These are phyloP conservation scores for Scytalidium sp. DNA, from an alignment of 2,329 filamentous ascomycete species.

Conservation along the genomic window DNA sequence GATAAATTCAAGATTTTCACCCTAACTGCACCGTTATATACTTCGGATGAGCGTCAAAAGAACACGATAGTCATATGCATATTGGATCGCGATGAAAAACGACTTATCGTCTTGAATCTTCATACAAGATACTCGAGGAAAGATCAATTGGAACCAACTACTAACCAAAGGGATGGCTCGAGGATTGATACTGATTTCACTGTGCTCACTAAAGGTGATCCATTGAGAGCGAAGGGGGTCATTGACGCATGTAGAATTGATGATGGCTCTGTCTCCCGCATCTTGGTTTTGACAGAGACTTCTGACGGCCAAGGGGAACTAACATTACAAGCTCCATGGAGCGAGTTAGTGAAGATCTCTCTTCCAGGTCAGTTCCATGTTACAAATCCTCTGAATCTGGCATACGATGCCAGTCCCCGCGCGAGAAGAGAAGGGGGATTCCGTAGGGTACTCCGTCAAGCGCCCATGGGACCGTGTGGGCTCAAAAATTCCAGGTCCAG, in stretches of 20 bases:
- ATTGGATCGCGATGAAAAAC: conserved; percentile 65
- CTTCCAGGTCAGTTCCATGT: conserved; percentile 56
- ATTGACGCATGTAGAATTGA: conserved; percentile 70
- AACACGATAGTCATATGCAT: conserved; percentile 64
- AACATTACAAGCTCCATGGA: conserved; percentile 75
- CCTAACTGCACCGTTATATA: conserved; percentile 56
- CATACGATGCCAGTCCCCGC: conserved; percentile 49
- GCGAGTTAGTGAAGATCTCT: conserved; percentile 62
- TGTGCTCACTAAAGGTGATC: conserved; percentile 21
- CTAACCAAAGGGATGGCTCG: conserved; percentile 12
- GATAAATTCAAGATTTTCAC: conserved; percentile 64
- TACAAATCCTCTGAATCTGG: conserved; percentile 58
- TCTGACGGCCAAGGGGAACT: conserved; percentile 62
- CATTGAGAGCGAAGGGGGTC: conserved; percentile 57
- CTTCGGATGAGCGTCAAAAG: conserved; percentile 49
- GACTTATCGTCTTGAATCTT: conserved; percentile 64
- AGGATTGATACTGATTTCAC: conserved; percentile 29
- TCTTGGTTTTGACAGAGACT: conserved; percentile 67
- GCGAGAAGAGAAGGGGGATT: conserved; percentile 50
- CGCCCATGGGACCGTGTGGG: conserved; percentile 33
- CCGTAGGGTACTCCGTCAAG: conserved; percentile 40
- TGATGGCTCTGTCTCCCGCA: conserved; percentile 65
- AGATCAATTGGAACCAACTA: conserved; percentile 7
- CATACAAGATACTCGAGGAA: conserved; percentile 38
- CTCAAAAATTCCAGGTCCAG: conserved; percentile 56